These are phyloP conservation scores for Saturnispora galanensis DNA, from an alignment of 805 yeast genomes.

Conservation along the genomic window DNA sequence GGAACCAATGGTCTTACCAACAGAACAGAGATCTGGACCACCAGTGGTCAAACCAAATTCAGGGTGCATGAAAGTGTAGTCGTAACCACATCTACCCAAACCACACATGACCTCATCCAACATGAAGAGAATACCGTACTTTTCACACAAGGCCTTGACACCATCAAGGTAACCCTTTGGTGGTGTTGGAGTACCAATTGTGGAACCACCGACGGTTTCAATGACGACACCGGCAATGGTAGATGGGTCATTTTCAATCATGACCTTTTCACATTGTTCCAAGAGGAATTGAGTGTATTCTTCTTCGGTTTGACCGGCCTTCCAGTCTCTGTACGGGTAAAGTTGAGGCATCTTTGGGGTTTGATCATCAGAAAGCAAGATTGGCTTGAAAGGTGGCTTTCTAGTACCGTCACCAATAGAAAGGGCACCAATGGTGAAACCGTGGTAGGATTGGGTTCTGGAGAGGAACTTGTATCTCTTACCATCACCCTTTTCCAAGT, in stretches of 20 bases:
- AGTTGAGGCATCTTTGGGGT: conserved; percentile 24
- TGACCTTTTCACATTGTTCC: conserved; percentile 31
- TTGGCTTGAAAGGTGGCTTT: conserved; percentile 26
- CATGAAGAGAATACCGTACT: conserved; percentile 40
- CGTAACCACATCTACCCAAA: conserved; percentile 43
- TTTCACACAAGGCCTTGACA: conserved; percentile 36
- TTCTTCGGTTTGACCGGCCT: conserved; percentile 27
- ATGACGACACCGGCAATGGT: conserved; percentile 34
- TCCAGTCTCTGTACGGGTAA: conserved; percentile 27
- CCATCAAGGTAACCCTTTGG: conserved; percentile 39
- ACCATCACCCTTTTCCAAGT: conserved; percentile 32
- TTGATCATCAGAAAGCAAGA: conserved; percentile 18
- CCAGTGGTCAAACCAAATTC: conserved; percentile 26
- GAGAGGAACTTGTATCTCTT: conserved; percentile 33
- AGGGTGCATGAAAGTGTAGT: conserved; percentile 28
- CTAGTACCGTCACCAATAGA: conserved; percentile 31
- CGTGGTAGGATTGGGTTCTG: conserved; percentile 39
- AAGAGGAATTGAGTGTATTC: conserved; percentile 30
- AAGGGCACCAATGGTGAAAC: conserved; percentile 38
- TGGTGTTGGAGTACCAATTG: conserved; percentile 37
- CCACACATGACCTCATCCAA: conserved; percentile 54
- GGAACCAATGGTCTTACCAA: conserved; percentile 42
- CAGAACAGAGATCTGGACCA: conserved; percentile 39
- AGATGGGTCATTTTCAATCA: conserved; percentile 34
- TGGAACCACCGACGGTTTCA: conserved; percentile 40